Base-by-base conservation (phyloP, 2,329 filamentous ascomycete genomes). In the Colletotrichum sp. region DNA sequence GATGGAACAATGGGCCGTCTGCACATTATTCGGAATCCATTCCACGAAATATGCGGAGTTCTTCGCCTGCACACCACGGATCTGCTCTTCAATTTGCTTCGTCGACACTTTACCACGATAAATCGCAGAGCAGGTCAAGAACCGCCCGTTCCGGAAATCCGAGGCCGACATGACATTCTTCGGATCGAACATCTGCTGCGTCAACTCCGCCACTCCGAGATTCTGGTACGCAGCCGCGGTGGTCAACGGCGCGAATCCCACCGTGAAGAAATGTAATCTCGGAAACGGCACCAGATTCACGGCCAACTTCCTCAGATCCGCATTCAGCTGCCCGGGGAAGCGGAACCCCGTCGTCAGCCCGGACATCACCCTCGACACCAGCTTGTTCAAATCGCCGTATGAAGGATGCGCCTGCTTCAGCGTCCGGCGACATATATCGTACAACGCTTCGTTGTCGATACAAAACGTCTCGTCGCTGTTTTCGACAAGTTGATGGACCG, bases 121-220 rank as follows among this genome's bases (percentile, higher is more conserved):
- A 89, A 99, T 98, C 86, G 97, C 96, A 87, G 94, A 99, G 94
- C 97, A 99, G 82, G 97, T 99, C 84, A 99, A 93, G 92, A 99
- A 99, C 84, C 97, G 96, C 87, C 97, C 97, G 88, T 99, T 99
- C 83, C 97, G 95, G 95, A 99, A 99, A 91, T 99, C 97, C 78
- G 96, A 98, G 79, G 97, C 97, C 89, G 97, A 96, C 97, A 99
- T 99, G 96, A 99, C 99, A 93, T 99, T 99, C 95, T 99, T 99
- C 84, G 97, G 96, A 91, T 99, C 97, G 91, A 98, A 99, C 96
- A 99, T 99, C 89, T 99, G 97, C 92, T 99, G 97, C 83, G 97
- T 99, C 87, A 99, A 92, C 92, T 99, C 97, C 74, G 97, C 96
- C 78, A 99, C 97, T 83, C 94, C 96, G 87, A 99, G 94, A 81